Conservation (phyloP, 176 grass and related monocot species). For the Hordeum vulgare region MorexV3_pseudomolecules_assembly NC_058522.1:518686833-518687332, state of each 20-base stretch:
- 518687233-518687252: conserved; percentile 42
- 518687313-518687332: neutral
- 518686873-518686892: neutral
- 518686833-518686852: neutral
- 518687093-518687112: neutral
- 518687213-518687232: conserved; percentile 54
- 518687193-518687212: conserved; percentile 31
- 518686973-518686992: neutral
- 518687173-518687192: neutral
- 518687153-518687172: neutral
- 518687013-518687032: neutral
- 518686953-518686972: neutral
- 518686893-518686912: neutral
- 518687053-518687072: neutral
- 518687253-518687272: conserved; percentile 63
- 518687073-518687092: neutral
- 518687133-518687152: neutral
- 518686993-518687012: neutral
- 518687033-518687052: neutral
- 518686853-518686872: neutral
- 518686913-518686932: neutral
- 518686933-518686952: neutral
- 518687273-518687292: conserved; percentile 45
- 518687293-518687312: too few species aligned
- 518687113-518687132: neutral